Conservation (phyloP, 768 basidiomycete species). For the Piloderma croceum region DNA sequence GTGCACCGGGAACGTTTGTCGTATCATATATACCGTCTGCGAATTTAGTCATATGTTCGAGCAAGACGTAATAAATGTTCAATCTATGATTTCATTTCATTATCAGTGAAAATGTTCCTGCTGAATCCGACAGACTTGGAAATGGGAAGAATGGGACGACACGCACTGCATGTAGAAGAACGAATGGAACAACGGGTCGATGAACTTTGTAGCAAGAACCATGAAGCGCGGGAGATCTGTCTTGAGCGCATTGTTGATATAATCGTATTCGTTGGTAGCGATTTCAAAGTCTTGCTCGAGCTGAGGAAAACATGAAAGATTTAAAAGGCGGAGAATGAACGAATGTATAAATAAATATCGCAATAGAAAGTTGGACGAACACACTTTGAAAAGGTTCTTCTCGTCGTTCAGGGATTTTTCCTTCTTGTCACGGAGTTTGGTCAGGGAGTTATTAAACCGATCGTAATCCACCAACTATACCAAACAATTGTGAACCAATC, state of each 20-base stretch:
- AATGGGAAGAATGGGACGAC: conserved; percentile 2
- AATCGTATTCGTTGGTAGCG: conserved; percentile 89
- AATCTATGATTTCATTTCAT: conserved; percentile 42
- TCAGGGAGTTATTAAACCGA: conserved; percentile 91
- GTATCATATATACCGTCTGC: conserved; percentile 75
- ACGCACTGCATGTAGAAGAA: conserved; percentile 99
- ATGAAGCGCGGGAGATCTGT: conserved; percentile 92
- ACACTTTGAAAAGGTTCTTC: conserved; percentile 93
- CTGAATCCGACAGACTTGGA: background rate
- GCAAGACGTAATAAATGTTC: conserved; percentile 88
- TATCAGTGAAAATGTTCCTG: conserved; percentile 4
- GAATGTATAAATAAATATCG: background rate
- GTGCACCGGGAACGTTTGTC: conserved; percentile 53
- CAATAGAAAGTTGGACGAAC: conserved; percentile 15
- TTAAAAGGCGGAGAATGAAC: background rate
- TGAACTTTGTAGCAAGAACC: conserved; percentile 79
- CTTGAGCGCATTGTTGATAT: conserved; percentile 86
- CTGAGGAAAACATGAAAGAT: conserved; percentile 42
- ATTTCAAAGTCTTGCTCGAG: conserved; percentile 95
- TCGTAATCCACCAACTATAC: conserved; percentile 84
- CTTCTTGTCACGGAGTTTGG: conserved; percentile 96
- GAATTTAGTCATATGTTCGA: conserved; percentile 91
- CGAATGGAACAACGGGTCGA: conserved; percentile 96
- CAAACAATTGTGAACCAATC: background rate
- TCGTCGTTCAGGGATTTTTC: conserved; percentile 94